Evolutionary conservation across 805 yeast genomes (phyloP), one percentile per base, ranked within the genome.

Genomic region (Candida bentonensis): DNA sequence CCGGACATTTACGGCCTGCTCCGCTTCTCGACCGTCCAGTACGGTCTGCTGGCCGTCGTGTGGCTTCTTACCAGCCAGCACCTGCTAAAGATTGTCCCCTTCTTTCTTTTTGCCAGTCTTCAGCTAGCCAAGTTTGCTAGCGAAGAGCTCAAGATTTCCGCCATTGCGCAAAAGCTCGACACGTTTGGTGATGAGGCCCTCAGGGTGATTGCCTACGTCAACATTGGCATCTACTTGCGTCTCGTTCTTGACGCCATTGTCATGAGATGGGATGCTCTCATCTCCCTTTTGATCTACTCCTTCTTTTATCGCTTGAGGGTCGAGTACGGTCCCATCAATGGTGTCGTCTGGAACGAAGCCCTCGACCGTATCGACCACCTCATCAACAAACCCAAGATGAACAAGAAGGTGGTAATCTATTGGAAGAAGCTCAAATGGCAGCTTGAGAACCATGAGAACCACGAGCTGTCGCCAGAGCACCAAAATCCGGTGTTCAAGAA

Each of bases 11-110:
- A 30, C 20, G 36, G 36, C 20, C 79, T 85, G 54, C 53, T 82
- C 45, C 76, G 84, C 15, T 76, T 83, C 21, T 85, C 77, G 51
- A 82, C 81, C 60, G 80, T 80, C 66, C 94, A 83, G 59, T 75
- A 73, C 53, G 63, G 77, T 45, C 49, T 73, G 2, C 60, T 77
- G 48, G 79, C 76, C 41, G 52, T 70, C 47, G 66, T 64, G 23
- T 73, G 75, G 74, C 61, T 69, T 52, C 56, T 76, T 42, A 72
- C 84, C 51, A 78, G 79, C 22, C 70, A 68, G 47, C 72, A 75
- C 46, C 61, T 74, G 23, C 54, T 83, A 44, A 71, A 89, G 2
- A 63, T 79, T 47, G 57, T 78, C 21, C 89, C 95, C 42, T 87
- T 78, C 58, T 64, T 73, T 21, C 64, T 80, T 40, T 86, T 79